Percentiles rank a stretch among this genome's conserved stretches.
These are phyloP conservation scores for Telopea speciosissima DNA, from an alignment of 177 flowering plant genomes.

Conservation along the genomic window DNA sequence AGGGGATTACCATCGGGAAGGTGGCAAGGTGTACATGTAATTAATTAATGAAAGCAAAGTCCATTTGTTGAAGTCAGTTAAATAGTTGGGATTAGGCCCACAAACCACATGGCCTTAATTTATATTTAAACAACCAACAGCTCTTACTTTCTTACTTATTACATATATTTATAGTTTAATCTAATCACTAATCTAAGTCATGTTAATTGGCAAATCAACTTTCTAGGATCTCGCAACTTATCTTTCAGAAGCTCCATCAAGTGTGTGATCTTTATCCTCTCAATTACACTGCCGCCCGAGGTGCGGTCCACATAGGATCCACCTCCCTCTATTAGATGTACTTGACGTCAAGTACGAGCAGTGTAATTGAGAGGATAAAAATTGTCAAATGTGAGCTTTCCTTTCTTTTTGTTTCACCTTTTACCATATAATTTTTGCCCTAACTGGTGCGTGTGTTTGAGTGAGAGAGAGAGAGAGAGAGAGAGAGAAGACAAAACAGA, in stretches of 20 bases:
- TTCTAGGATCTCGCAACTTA: slow-evolving; percentile 14
- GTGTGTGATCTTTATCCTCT: background rate
- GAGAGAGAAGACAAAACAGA: too few relatives aligned
- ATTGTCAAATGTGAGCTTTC: too few relatives aligned
- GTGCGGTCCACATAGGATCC: too few relatives aligned
- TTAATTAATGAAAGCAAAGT: slow-evolving; percentile 31
- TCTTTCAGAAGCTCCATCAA: slow-evolving; percentile 6
- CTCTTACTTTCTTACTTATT: slow-evolving; percentile 31
- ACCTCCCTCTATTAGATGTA: too few relatives aligned
- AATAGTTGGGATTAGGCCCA: slow-evolving; percentile 36
- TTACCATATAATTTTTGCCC: background rate
- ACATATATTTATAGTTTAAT: too few relatives aligned
- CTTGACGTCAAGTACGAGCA: too few relatives aligned
- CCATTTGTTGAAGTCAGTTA: slow-evolving; percentile 51
- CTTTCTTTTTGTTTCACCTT: background rate
- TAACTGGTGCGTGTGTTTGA: too few relatives aligned
- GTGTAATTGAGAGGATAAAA: too few relatives aligned
- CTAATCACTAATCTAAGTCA: too few relatives aligned
- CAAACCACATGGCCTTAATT: slow-evolving; percentile 53
- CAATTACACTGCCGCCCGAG: too few relatives aligned
- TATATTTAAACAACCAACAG: slow-evolving; percentile 26
- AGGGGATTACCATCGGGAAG: slow-evolving; percentile 31
- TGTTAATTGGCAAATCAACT: slow-evolving; percentile 22
- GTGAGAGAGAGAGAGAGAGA: slow-evolving; percentile 1
- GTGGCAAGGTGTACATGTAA: slow-evolving; percentile 48